Evolutionary conservation across 2,329 filamentous ascomycete species (phyloP), one percentile per base, ranked within the genome.

Genomic region (Fusarium sp.): DNA sequence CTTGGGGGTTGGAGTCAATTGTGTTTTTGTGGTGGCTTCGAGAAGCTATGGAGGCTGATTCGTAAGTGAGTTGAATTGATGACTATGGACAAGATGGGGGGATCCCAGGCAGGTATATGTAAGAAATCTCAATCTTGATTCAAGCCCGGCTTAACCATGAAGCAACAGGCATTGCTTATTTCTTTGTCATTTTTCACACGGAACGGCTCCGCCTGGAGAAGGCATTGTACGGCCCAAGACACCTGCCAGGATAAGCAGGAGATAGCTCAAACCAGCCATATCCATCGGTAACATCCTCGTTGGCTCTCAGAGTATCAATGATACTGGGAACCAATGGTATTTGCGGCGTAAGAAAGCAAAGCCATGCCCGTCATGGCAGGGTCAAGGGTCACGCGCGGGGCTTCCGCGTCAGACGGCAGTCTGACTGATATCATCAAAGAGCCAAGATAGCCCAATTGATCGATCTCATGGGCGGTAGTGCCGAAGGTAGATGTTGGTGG

Each of bases 391-490:
- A 74, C 63, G 65, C 69, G 73, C 62, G 71, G 71, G 70, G 66
- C 39, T 56, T 72, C 61, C 55, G 68, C 65, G 71, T 74, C 69
- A 74, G 73, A 70, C 57, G 54, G 61, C 53, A 38, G 46, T 61
- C 42, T 56, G 48, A 52, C 70, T 75, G 73, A 74, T 71, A 75
- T 76, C 75, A 75, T 73, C 62, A 61, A 52, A 49, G 56, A 55
- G 55, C 65, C 55, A 64, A 54, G 39, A 57, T 43, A 61, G 42
- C 52, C 70, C 50, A 64, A 65, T 42, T 59, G 52, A 66, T 63
- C 41, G 46, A 57, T 53, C 57, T 72, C 49, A 57, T 60, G 53
- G 55, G 57, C 59, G 53, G 70, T 72, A 72, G 73, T 66, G 72
- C 69, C 72, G 70, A 72, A 69, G 52, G 57, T 49, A 57, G 65